Percentiles rank a stretch among this genome's conserved stretches.
These are phyloP conservation scores for Plectosphaerella cucumerina DNA, from an alignment of 2,329 filamentous ascomycete species.

Conservation along the genomic window DNA sequence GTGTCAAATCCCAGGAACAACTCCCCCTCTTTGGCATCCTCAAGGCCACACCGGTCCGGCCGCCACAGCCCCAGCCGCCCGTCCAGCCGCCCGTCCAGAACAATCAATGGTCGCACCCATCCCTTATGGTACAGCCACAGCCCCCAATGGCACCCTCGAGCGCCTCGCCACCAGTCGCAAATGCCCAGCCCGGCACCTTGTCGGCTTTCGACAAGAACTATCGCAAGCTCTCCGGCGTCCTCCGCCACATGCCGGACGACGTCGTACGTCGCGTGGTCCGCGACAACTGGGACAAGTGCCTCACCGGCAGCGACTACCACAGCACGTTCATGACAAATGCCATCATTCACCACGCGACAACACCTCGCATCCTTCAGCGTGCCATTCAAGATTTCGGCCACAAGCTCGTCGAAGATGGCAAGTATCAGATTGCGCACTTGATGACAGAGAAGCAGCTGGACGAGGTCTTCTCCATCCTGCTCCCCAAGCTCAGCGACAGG, in stretches of 20 bases:
- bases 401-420: conserved; percentile 35
- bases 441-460: conserved; percentile 39
- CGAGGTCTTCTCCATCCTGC: conserved; percentile 33
- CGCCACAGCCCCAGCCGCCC: no score
- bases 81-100: no score
- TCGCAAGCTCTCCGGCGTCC: conserved; percentile 29
- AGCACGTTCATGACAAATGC: conserved; percentile 49
- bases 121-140: no score
- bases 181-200: conserved; percentile 20
- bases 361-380: conserved; percentile 26
- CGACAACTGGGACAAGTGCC: conserved; percentile 46
- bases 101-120: no score
- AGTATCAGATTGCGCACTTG: conserved; percentile 35
- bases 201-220: conserved; percentile 38
- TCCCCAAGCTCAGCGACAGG: conserved; percentile 39
- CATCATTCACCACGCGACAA: conserved; percentile 37
- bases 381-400: conserved; percentile 41
- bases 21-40: no score
- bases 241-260: conserved; percentile 36
- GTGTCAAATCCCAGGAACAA: no score
- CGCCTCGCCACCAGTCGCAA: not conserved
- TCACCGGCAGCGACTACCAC: conserved; percentile 49
- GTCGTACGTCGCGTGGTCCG: conserved; percentile 44
- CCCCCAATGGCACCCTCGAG: no score
- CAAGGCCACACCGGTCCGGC: no score